Conservation (phyloP, 2,329 filamentous ascomycete species). For the Neofusicoccum parvum region DNA sequence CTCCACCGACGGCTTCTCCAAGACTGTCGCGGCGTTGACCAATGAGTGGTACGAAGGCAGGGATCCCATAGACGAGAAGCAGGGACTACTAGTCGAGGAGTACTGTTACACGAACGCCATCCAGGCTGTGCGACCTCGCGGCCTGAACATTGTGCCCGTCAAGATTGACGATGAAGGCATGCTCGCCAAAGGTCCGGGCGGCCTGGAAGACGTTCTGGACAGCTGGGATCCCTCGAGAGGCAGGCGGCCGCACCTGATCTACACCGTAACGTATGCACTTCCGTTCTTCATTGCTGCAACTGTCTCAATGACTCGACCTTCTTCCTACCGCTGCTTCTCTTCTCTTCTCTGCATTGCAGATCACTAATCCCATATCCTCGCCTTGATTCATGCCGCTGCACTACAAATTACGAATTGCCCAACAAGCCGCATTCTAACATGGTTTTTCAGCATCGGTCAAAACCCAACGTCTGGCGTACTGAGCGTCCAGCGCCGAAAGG, state of each 20-base stretch:
- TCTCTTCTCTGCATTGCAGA: background rate
- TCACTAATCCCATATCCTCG: too few species aligned
- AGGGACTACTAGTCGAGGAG: conserved; percentile 76
- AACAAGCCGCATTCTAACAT: background rate
- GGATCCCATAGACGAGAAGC: conserved; percentile 68
- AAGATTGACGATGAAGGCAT: conserved; percentile 80
- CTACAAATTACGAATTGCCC: background rate
- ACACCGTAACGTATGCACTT: conserved; percentile 81
- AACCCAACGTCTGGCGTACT: conserved; percentile 83
- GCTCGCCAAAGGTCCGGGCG: conserved; percentile 70
- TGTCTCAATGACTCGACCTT: background rate
- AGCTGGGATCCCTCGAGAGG: conserved; percentile 80
- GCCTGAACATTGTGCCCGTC: conserved; percentile 73
- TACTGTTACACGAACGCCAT: conserved; percentile 81
- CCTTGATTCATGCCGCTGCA: background rate
- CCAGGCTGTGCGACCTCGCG: conserved; percentile 65
- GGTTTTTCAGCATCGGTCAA: conserved; percentile 70
- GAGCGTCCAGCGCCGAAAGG: conserved; percentile 70
- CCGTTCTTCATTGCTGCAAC: background rate
- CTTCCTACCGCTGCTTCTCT: background rate
- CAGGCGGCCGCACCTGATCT: conserved; percentile 79
- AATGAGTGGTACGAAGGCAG: conserved; percentile 73
- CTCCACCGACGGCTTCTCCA: conserved; percentile 81
- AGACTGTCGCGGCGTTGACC: conserved; percentile 73
- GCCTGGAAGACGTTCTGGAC: conserved; percentile 74